Percentiles rank a stretch among this genome's conserved stretches.
Evolutionary conservation across 805 yeast species (phyloP).

Genomic region (Hanseniaspora jakobsenii): DNA sequence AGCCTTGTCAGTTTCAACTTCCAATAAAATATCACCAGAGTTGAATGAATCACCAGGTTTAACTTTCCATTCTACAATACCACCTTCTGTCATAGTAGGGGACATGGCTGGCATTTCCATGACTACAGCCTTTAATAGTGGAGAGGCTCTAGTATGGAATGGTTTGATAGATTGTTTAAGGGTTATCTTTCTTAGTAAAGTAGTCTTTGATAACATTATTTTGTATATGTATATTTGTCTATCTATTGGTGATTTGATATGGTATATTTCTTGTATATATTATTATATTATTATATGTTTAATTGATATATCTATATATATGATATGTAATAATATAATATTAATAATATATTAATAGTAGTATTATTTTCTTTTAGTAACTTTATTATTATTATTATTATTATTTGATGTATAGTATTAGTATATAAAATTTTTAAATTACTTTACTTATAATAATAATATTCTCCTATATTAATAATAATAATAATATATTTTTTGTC

Average conservation of each 20-base stretch:
- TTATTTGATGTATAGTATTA: too few relatives aligned
- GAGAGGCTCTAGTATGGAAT: conserved; percentile 8
- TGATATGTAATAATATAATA: too few relatives aligned
- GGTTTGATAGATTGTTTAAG: not conserved
- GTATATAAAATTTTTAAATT: too few relatives aligned
- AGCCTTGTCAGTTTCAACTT: conserved; percentile 81
- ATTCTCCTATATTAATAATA: not conserved
- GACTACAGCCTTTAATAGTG: conserved; percentile 27
- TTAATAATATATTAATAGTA: too few relatives aligned
- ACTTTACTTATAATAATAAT: not conserved
- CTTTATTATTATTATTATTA: too few relatives aligned
- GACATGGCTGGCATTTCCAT: conserved; percentile 98
- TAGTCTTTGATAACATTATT: not conserved
- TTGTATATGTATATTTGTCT: not conserved
- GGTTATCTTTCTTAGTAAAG: not conserved
- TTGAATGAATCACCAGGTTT: conserved; percentile 61
- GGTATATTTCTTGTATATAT: too few relatives aligned
- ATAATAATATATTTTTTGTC: not conserved
- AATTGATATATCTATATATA: too few relatives aligned
- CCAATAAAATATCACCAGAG: conserved; percentile 73
- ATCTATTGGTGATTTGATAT: too few relatives aligned
- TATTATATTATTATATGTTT: too few relatives aligned
- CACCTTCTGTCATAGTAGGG: conserved; percentile 96
- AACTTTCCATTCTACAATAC: conserved; percentile 78
- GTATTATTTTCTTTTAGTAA: too few relatives aligned